Conservation (phyloP, 208 protist species). For the Phytomonas sp. region DNA sequence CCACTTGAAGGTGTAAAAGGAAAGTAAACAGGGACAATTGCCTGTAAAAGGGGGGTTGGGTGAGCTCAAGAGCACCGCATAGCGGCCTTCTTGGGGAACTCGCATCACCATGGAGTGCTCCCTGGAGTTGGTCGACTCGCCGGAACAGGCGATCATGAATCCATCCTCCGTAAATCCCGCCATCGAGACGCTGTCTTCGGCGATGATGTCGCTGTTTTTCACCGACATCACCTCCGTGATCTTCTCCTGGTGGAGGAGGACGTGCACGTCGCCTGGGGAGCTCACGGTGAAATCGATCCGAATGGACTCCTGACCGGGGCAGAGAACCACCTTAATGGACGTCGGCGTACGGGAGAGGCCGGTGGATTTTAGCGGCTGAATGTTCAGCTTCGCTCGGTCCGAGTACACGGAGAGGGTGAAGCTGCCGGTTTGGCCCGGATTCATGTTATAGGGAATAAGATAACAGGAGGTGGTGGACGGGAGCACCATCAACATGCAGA, state of each 20-base stretch:
- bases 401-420: conserved; percentile 81
- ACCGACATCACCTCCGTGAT: conserved; percentile 17
- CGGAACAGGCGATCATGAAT: conserved; percentile 38
- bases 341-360: conserved; percentile 50
- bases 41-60: conserved; percentile 33
- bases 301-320: conserved; percentile 26
- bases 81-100: conserved; percentile 36
- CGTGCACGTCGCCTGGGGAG: conserved; percentile 56
- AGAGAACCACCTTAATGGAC: conserved; percentile 29
- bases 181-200: conserved; percentile 55
- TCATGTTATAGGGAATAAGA: conserved; percentile 77
- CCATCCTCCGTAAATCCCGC: conserved; percentile 54
- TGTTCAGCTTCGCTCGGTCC: conserved; percentile 52
- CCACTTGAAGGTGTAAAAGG: conserved; percentile 56
- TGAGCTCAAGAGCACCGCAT: conserved; percentile 44
- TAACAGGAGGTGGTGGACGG: conserved; percentile 58
- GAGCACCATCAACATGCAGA: conserved; percentile 67
- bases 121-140: conserved; percentile 63
- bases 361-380: conserved; percentile 62
- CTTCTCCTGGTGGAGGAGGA: conserved; percentile 72
- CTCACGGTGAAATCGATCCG: conserved; percentile 62
- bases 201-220: conserved; percentile 46
- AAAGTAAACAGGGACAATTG: conserved; percentile 47
- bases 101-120: conserved; percentile 74
- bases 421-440: conserved; percentile 36